Evolutionary conservation across 176 grass and related monocot species (phyloP).

Genomic region (Aegilops speltoides): DNA sequence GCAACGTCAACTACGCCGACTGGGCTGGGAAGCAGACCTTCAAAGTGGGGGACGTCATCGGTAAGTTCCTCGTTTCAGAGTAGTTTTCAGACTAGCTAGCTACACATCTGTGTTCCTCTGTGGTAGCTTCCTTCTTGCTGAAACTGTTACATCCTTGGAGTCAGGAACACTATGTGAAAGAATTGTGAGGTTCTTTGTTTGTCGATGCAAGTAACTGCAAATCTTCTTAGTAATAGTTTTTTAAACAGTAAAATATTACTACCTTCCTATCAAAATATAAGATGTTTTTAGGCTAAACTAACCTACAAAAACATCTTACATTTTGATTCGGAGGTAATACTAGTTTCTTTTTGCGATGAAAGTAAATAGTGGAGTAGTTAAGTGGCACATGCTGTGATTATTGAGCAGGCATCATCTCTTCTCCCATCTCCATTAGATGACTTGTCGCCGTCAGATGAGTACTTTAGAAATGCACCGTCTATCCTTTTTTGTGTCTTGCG

Average conservation of each 20-base stretch:
- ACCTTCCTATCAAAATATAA: too few species aligned
- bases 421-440: neutral
- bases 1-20: slow-evolving; percentile 64
- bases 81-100: neutral
- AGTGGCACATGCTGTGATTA: neutral
- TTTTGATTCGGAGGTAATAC: too few species aligned
- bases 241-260: too few species aligned
- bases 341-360: too few species aligned
- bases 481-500: slow-evolving; percentile 16
- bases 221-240: too few species aligned
- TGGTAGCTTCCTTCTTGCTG: neutral
- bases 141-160: neutral
- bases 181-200: neutral
- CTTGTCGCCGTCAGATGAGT: neutral
- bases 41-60: slow-evolving; percentile 51
- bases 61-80: slow-evolving; percentile 41
- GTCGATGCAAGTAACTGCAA: neutral
- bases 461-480: slow-evolving; percentile 5
- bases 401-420: neutral
- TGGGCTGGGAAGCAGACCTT: slow-evolving; percentile 58
- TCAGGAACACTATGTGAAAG: neutral
- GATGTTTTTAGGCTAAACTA: too few species aligned
- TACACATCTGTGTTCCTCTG: neutral
- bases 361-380: neutral
- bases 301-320: too few species aligned